A percentile compares a stretch with the other conserved stretches of the same genome.
These are phyloP conservation scores for Kuraishia molischiana DNA, from an alignment of 805 yeast genomes.

Conservation along the genomic window DNA sequence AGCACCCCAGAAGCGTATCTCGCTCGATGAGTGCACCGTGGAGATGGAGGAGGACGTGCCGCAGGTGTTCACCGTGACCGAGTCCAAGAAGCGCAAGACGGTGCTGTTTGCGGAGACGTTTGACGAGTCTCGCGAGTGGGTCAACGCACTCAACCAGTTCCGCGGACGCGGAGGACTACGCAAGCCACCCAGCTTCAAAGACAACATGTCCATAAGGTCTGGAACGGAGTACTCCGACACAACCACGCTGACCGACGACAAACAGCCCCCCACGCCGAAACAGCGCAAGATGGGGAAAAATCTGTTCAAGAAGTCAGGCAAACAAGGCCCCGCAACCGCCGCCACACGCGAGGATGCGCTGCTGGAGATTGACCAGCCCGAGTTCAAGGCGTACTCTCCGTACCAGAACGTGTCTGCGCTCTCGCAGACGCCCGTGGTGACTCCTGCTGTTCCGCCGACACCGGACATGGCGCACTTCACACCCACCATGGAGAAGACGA, in stretches of 20 bases:
- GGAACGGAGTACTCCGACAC: not conserved
- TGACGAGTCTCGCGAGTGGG: conserved; percentile 35
- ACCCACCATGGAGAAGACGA: conserved; percentile 4
- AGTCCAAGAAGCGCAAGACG: conserved; percentile 19
- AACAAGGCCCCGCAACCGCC: not conserved
- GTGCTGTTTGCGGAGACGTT: conserved; percentile 71
- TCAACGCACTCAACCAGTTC: conserved; percentile 6
- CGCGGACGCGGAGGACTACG: not conserved
- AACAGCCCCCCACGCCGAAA: not conserved
- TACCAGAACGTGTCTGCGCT: not conserved
- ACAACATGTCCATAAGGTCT: not conserved
- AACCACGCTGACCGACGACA: not conserved
- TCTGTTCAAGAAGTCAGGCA: conserved; percentile 4
- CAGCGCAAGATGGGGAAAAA: conserved; percentile 6
- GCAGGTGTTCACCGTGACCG: conserved; percentile 15
- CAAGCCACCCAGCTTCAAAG: conserved; percentile 1
- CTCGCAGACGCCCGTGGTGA: not conserved
- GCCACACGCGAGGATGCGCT: not conserved
- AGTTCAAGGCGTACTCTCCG: conserved; percentile 2
- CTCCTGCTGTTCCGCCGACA: not conserved
- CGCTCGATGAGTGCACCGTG: conserved; percentile 11
- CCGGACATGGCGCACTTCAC: not conserved
- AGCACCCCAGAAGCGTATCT: conserved; percentile 14
- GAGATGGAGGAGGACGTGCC: conserved; percentile 12
- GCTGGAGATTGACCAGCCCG: not conserved